A percentile compares a stretch with the other conserved stretches of the same genome.
Evolutionary conservation across 306 rosid species (phyloP).

Genomic region (Luffa aegyptiaca): DNA sequence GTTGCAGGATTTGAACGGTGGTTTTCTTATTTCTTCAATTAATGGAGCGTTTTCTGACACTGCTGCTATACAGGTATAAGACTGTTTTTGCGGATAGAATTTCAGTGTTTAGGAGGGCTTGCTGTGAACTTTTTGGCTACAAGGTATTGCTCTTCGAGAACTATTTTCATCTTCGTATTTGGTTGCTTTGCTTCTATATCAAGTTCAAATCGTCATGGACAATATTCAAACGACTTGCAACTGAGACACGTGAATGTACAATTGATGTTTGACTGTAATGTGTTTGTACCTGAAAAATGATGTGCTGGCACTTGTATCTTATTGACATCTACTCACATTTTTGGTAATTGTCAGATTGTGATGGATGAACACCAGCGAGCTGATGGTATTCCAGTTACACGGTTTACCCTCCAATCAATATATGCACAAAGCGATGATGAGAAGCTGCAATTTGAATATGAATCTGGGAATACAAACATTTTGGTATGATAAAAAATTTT

Average conservation of each 20-base stretch:
- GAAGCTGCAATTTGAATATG: slow-evolving; percentile 95
- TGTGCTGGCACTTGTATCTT: neutral
- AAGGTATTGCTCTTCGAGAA: slow-evolving; percentile 41
- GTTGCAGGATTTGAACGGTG: neutral
- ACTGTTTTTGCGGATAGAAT: slow-evolving; percentile 95
- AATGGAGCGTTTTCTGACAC: neutral
- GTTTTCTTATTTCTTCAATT: neutral
- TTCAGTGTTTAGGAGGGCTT: slow-evolving; percentile 90
- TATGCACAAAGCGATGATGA: slow-evolving; percentile 88
- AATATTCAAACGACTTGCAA: neutral
- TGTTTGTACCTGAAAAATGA: neutral
- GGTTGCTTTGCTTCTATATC: neutral
- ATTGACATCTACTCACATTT: neutral
- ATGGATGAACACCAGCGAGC: slow-evolving; percentile 95
- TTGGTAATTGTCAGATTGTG: slow-evolving; percentile 52
- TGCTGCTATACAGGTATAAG: slow-evolving; percentile 59
- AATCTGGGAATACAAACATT: slow-evolving; percentile 85
- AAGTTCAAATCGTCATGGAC: neutral
- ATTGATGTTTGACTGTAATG: neutral
- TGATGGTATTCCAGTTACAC: slow-evolving; percentile 88
- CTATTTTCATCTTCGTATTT: neutral
- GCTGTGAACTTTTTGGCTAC: slow-evolving; percentile 98
- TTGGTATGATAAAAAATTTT: slow-evolving; percentile 47
- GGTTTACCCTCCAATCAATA: slow-evolving; percentile 78
- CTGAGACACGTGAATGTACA: neutral